Evolutionary conservation across 2,329 filamentous ascomycete species (phyloP).

Genomic region (Aschersonia sp.): DNA sequence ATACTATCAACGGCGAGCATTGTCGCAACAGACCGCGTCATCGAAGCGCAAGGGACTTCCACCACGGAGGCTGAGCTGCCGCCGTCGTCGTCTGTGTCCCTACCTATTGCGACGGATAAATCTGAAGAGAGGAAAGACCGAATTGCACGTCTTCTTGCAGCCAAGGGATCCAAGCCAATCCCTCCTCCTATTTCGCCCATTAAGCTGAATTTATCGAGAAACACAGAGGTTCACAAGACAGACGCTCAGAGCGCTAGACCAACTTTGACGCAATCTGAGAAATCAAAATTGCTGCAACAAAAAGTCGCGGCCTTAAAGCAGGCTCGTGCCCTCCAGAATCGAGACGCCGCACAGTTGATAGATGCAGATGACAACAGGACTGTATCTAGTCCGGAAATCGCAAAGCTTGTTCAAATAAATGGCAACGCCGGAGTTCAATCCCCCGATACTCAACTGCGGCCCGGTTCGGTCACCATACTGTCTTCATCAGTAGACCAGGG

Average conservation of each 20-base stretch:
- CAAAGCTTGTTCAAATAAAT: neutral
- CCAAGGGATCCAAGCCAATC: constrained; percentile 44
- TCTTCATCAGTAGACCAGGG: no score
- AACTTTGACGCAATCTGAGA: constrained; percentile 39
- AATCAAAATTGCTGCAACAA: constrained; percentile 57
- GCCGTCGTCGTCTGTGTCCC: no score
- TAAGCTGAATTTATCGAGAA: constrained; percentile 3
- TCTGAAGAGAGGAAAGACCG: constrained; percentile 59
- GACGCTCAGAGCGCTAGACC: constrained; percentile 11
- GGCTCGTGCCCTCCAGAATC: constrained; percentile 23
- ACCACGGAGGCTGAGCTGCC: no score
- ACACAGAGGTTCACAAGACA: neutral
- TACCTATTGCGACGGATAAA: constrained; percentile 10
- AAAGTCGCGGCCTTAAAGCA: constrained; percentile 65
- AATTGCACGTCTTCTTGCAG: constrained; percentile 62
- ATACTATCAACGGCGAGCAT: neutral
- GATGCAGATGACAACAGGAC: constrained; percentile 1
- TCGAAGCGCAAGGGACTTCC: no score
- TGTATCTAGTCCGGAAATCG: neutral
- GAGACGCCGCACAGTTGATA: constrained; percentile 1
- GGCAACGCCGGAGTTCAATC: no score
- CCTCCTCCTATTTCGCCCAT: constrained; percentile 4
- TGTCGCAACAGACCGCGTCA: no score
- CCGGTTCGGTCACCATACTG: no score
- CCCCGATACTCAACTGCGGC: no score